These are phyloP conservation scores for Phellopilus nigrolimitatus DNA, from an alignment of 1,284 basidiomycete species.

Conservation along the genomic window DNA sequence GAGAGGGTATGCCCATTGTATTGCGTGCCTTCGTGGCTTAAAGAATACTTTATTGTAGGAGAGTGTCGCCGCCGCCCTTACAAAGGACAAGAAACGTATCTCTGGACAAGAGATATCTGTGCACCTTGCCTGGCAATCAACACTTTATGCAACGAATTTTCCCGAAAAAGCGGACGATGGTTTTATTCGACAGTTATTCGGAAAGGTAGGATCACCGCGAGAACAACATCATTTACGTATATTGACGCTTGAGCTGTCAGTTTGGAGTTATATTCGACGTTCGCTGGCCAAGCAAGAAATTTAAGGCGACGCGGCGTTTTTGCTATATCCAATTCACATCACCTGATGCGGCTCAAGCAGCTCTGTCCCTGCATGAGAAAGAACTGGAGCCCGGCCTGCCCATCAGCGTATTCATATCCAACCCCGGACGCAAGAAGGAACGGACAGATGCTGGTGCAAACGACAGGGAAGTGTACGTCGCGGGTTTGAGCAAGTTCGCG, in stretches of 20 bases:
- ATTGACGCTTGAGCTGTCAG: conserved; percentile 36
- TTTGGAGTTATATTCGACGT: conserved; percentile 91
- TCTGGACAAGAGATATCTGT: conserved; percentile 73
- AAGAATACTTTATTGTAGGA: conserved; percentile 42
- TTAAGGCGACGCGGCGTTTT: conserved; percentile 85
- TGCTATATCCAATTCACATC: conserved; percentile 91
- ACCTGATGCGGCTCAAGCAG: conserved; percentile 69
- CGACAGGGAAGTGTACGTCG: conserved; percentile 80
- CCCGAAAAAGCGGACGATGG: conserved; percentile 81
- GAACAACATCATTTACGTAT: not conserved
- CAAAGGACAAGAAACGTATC: conserved; percentile 89
- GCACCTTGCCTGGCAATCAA: conserved; percentile 89
- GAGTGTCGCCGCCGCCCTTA: conserved; percentile 78
- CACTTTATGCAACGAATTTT: conserved; percentile 96
- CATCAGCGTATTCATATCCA: conserved; percentile 83
- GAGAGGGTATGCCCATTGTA: conserved; percentile 47
- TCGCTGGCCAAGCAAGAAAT: conserved; percentile 98
- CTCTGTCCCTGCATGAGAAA: conserved; percentile 72
- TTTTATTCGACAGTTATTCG: conserved; percentile 72
- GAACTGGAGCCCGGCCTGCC: conserved; percentile 65
- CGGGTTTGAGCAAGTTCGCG: conserved; percentile 74
- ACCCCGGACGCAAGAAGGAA: conserved; percentile 85
- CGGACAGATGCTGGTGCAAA: conserved; percentile 82
- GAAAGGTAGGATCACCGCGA: conserved; percentile 61
- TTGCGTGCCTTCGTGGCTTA: not conserved